These are phyloP conservation scores for Pseudomicrostroma phylloplanum DNA, from an alignment of 1,284 basidiomycete species.

Conservation along the genomic window DNA sequence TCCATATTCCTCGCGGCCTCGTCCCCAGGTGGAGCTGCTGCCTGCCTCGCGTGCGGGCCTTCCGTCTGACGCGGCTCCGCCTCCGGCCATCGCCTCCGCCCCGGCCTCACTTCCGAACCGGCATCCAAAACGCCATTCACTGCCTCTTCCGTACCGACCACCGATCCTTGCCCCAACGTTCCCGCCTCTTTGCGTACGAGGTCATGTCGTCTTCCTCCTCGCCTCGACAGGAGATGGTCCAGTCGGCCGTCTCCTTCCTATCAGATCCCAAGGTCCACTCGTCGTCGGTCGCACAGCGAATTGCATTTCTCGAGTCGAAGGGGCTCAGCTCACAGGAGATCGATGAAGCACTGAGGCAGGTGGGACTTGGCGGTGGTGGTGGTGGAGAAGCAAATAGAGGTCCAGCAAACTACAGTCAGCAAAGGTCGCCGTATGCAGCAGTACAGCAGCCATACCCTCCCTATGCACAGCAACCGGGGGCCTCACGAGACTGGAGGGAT, in stretches of 20 bases:
- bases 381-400: not conserved
- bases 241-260: conserved; percentile 44
- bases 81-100: no score
- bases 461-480: conserved; percentile 8
- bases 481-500: conserved; percentile 46
- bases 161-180: no score
- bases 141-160: no score
- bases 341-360: conserved; percentile 68
- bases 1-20: no score
- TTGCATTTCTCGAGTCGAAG: conserved; percentile 90
- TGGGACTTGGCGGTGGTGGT: conserved; percentile 17
- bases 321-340: conserved; percentile 79
- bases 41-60: no score
- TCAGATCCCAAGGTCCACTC: conserved; percentile 57
- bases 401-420: conserved; percentile 2
- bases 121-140: no score
- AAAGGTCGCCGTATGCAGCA: not conserved
- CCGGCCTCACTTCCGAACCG: no score
- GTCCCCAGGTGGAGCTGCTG: no score
- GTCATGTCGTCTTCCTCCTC: not conserved
- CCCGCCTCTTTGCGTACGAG: no score
- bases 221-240: conserved; percentile 38
- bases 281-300: conserved; percentile 72
- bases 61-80: no score
- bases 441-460: not conserved